Base-by-base conservation (phyloP, 2,329 filamentous ascomycete species). In the Truncatella angustata region DNA sequence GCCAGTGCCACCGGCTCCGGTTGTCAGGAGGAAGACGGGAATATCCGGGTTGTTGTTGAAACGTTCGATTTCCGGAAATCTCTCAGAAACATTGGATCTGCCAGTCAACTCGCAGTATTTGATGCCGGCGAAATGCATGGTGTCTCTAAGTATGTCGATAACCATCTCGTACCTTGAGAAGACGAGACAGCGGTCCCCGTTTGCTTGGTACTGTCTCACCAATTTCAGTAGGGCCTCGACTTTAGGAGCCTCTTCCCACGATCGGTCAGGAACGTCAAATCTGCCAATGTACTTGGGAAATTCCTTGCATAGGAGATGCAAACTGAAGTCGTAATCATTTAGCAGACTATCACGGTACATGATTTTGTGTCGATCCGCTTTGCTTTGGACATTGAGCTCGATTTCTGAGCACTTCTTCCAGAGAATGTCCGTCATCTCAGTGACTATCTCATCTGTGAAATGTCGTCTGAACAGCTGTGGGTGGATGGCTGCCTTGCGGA, bases 131-230 rank as follows among this genome's bases (percentile, higher is more conserved):
- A 84, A 84, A 45, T 88, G 82, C 9, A 99, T 78, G 0, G 95
- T 90, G 61, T 90, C 85, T 58, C 91, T 87, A 1, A 99, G 78
- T 51, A 99, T 91, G 68, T 97, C 89, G 70, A 97, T 88, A 50
- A 96, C 87, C 58, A 90, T 87, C 5, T 90, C 90, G 69, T 97
- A 99, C 62, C 96, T 91, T 42, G 88, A 95, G 73, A 99, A 99
- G 21, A 99, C 84, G 2, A 99, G 79, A 1, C 90, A 86, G 4
- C 93, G 86, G 66, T 97, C 92, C 3, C 92, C 93, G 49, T 91
- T 91, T 54, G 80, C 73, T 58, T 86, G 86, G 70, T 91, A 97
- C 12, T 79, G 71, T 10, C 78, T 74, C 1, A 99, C 78, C 11
- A 99, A 79, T 60, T 88, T 80, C 23, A 91, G 77, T 23, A 97